phyloP scores from a whole-genome alignment of 805 yeast genomes.

The Saccharomycopsis synnaedendra region DNA sequence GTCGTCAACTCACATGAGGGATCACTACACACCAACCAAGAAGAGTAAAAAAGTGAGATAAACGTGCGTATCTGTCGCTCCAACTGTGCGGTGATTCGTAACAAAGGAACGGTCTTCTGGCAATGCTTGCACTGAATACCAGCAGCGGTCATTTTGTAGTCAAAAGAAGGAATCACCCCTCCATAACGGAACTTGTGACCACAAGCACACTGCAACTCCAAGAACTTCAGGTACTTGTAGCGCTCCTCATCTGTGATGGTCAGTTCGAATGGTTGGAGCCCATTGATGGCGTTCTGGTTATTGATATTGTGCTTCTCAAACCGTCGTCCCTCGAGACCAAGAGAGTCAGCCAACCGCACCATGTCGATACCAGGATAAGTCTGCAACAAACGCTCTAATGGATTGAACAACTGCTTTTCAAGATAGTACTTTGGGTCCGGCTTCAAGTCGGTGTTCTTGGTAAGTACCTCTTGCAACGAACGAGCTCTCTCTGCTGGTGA shows the following conservation, averaged over 20 bases:
- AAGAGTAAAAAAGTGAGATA: constrained; percentile 72
- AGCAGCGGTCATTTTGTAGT: constrained; percentile 47
- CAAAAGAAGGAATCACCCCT: constrained; percentile 57
- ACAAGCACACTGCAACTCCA: constrained; percentile 56
- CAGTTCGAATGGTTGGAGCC: constrained; percentile 67
- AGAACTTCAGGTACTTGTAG: constrained; percentile 50
- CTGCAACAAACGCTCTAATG: constrained; percentile 78
- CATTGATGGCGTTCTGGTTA: constrained; percentile 25
- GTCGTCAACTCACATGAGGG: constrained; percentile 69
- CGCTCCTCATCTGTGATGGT: constrained; percentile 74
- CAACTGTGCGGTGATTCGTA: constrained; percentile 58
- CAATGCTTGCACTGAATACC: constrained; percentile 70
- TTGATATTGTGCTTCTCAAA: constrained; percentile 31
- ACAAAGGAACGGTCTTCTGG: constrained; percentile 33
- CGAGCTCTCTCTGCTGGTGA: constrained; percentile 67
- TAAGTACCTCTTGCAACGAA: constrained; percentile 62
- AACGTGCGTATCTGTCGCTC: constrained; percentile 62
- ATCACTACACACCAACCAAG: constrained; percentile 81
- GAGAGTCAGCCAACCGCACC: constrained; percentile 59
- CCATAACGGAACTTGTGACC: constrained; percentile 51
- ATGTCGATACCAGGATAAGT: constrained; percentile 80
- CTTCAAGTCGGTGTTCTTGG: constrained; percentile 34
- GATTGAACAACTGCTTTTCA: constrained; percentile 83
- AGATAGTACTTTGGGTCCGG: constrained; percentile 76
- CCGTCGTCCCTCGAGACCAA: constrained; percentile 67